Evolutionary conservation across 768 basidiomycete species (phyloP), one percentile per base, ranked within the genome.

Genomic region (Auricularia sp.): DNA sequence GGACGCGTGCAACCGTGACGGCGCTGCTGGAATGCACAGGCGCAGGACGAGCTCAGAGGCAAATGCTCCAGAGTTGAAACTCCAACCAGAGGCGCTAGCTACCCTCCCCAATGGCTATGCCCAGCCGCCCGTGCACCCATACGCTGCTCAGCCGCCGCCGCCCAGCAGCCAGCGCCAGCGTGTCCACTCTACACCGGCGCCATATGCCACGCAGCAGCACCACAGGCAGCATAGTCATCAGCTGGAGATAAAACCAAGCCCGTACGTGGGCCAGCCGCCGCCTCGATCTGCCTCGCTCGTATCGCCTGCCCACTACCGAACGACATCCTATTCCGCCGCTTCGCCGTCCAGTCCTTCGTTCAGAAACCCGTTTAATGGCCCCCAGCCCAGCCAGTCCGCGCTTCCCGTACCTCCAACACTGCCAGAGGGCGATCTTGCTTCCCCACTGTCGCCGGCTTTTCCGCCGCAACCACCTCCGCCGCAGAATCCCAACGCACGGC

Each of bases 401-500:
- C 56, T 59, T 21, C 24, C 56, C 56, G 34, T 21, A 21, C 21
- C 47, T 11, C 18, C 47, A 5, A 16, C 47, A 6, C 34, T 59
- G 56, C 56, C 24, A 33, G 56, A 51, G 21, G 21, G 47, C 47
- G 47, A 35, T 34, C 29, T 59, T 24, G 7, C 6, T 35, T 59
- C 56, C 11, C 29, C 29, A 18, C 54, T 54, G 18, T 29, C 54
- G 56, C 56, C 56, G 34, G 29, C 24, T 14, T 59, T 35, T 14
- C 24, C 56, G 14, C 24, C 11, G 7, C 56, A 59, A 59, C 34
- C 56, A 5, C 24, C 56, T 8, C 24, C 5, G 13, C 56, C 34
- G 56, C 24, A 24, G 34, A 29, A 59, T 10, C 16, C 24, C 45
- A 73, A 78, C 54, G 56, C 71, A 8, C 72, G 80, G 56, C 69